Percentiles rank a stretch among this genome's conserved stretches.
phyloP scores from a whole-genome alignment of 495 filamentous ascomycete genomes.

The Xylaria castorea region DNA sequence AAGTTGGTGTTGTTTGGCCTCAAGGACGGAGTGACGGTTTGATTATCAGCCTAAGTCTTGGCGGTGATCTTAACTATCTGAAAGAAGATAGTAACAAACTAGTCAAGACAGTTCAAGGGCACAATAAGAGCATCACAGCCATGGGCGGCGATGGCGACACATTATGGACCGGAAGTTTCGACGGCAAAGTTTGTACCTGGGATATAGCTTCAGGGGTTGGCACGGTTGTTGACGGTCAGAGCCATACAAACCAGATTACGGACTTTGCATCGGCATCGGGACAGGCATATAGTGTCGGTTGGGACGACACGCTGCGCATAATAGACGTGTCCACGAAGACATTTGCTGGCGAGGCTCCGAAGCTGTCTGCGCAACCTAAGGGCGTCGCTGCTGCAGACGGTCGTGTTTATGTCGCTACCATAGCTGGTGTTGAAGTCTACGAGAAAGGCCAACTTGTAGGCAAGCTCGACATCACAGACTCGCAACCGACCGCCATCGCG shows the following conservation, averaged over 20 bases:
- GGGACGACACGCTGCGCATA: constrained; percentile 92
- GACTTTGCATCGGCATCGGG: constrained; percentile 68
- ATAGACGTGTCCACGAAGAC: constrained; percentile 65
- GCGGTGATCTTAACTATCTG: constrained; percentile 90
- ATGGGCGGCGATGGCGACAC: constrained; percentile 63
- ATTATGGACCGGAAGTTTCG: constrained; percentile 88
- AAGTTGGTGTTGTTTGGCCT: constrained; percentile 95
- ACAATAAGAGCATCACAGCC: constrained; percentile 90
- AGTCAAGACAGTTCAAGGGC: constrained; percentile 79
- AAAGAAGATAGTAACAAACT: constrained; percentile 71
- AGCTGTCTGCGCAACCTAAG: constrained; percentile 59
- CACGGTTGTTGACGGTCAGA: constrained; percentile 73
- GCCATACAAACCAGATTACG: constrained; percentile 82
- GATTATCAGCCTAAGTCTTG: constrained; percentile 86
- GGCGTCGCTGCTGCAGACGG: constrained; percentile 52
- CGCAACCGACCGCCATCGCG: constrained; percentile 72
- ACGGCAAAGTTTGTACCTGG: constrained; percentile 86
- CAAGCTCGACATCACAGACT: constrained; percentile 53
- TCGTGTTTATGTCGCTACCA: constrained; percentile 68
- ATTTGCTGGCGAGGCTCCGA: constrained; percentile 54
- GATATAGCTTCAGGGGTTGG: constrained; percentile 71
- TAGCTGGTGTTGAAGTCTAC: constrained; percentile 69
- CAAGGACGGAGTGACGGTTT: constrained; percentile 80
- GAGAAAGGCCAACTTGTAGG: constrained; percentile 61
- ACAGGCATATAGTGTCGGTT: constrained; percentile 82